phyloP scores from a whole-genome alignment of 768 basidiomycete genomes.

The Lentinula boryana region DNA sequence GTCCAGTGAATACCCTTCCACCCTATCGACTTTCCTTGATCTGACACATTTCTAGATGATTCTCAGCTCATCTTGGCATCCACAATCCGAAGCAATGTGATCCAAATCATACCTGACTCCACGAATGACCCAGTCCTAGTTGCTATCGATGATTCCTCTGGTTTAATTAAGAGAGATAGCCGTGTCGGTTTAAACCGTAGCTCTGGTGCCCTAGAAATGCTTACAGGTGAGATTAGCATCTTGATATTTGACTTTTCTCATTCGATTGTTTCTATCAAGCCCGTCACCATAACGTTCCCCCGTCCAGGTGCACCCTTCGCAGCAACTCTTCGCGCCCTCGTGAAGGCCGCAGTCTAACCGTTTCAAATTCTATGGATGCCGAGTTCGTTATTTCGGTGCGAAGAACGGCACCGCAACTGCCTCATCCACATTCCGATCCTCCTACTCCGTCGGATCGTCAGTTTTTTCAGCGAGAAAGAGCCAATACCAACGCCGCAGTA shows the following conservation, averaged over 20 bases:
- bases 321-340: not conserved
- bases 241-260: not conserved
- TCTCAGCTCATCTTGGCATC: not conserved
- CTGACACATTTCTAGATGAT: not conserved
- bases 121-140: not conserved
- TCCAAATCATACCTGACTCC: not conserved
- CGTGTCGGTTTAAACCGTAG: not conserved
- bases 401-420: not conserved
- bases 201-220: not conserved
- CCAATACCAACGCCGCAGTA: not conserved
- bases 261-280: not conserved
- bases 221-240: not conserved
- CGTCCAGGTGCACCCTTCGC: not conserved
- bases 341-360: not conserved
- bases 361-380: not conserved
- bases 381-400: not conserved
- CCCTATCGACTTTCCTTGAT: not conserved
- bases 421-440: not conserved
- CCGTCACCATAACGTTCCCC: not conserved
- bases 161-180: not conserved
- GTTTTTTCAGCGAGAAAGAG: not conserved
- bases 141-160: not conserved
- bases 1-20: not conserved
- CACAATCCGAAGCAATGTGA: not conserved
- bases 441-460: not conserved